Conservation (phyloP, 2,329 filamentous ascomycete genomes). For the Penicillium digitatum region DNA sequence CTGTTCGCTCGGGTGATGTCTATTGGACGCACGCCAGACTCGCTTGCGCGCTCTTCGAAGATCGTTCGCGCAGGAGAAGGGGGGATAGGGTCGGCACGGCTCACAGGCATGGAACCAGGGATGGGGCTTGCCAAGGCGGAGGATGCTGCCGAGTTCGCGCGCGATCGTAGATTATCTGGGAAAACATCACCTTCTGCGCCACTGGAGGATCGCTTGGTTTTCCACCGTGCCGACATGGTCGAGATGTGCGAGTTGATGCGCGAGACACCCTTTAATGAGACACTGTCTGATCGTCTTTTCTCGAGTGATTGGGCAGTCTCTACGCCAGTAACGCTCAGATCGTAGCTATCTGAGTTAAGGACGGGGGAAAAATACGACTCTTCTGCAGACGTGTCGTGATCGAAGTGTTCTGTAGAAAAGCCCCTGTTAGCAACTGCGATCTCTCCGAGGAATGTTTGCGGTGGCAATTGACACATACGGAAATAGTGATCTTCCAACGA, state of each 20-base stretch:
- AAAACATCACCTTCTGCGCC: conserved; percentile 28
- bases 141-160: conserved; percentile 41
- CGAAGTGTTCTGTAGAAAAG: conserved; percentile 33
- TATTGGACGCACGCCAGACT: conserved; percentile 50
- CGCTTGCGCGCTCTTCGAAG: conserved; percentile 52
- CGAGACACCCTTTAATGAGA: conserved; percentile 50
- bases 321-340: conserved; percentile 61
- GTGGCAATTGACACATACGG: conserved; percentile 55
- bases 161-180: conserved; percentile 36
- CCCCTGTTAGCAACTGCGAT: conserved; percentile 3
- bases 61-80: conserved; percentile 62
- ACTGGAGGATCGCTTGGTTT: conserved; percentile 37
- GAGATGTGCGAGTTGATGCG: conserved; percentile 68
- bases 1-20: conserved; percentile 54
- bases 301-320: conserved; percentile 54
- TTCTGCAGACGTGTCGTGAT: conserved; percentile 30
- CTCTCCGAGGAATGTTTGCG: not conserved
- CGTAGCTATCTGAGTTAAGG: conserved; percentile 35
- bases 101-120: conserved; percentile 33
- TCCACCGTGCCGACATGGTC: conserved; percentile 59
- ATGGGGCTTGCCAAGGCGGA: conserved; percentile 39
- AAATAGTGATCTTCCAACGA: conserved; percentile 61
- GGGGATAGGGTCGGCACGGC: conserved; percentile 52
- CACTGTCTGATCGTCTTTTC: conserved; percentile 52
- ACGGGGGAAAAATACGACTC: conserved; percentile 29